A percentile compares a stretch with the other conserved stretches of the same genome.
Conservation (phyloP, 345 rosid genomes). For the Citrus australasica region DNA sequence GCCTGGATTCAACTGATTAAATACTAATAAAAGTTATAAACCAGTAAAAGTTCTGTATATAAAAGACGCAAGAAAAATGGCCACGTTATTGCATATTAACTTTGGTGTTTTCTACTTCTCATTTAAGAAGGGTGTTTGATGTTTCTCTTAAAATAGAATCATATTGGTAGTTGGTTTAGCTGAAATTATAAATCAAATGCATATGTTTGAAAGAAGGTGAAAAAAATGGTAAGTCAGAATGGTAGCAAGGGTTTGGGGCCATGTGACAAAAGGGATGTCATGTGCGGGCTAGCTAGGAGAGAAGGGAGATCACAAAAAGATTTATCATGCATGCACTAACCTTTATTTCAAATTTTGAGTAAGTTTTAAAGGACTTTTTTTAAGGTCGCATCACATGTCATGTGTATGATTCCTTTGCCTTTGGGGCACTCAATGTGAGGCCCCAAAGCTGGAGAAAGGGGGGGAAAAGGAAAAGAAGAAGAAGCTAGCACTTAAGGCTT, state of each 20-base stretch:
- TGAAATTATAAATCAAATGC: not conserved
- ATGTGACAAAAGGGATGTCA: slow-evolving; percentile 24
- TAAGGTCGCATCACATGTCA: slow-evolving; percentile 32
- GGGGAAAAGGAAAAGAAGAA: not conserved
- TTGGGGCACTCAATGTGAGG: slow-evolving; percentile 34
- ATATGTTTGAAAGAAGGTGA: slow-evolving; percentile 6
- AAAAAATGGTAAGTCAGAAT: not conserved
- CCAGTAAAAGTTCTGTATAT: not conserved
- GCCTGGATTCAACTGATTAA: not conserved
- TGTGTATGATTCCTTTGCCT: slow-evolving; percentile 38
- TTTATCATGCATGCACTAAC: not conserved
- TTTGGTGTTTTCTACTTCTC: not conserved
- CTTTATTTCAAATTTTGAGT: slow-evolving; percentile 21
- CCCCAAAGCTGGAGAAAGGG: slow-evolving; percentile 16
- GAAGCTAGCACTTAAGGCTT: not conserved
- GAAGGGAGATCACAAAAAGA: slow-evolving; percentile 11
- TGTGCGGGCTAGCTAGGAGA: not conserved
- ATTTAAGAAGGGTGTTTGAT: not conserved
- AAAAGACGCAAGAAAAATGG: not conserved
- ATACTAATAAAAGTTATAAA: not conserved
- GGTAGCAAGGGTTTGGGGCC: slow-evolving; percentile 22
- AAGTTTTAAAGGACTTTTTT: slow-evolving; percentile 18
- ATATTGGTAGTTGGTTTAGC: not conserved
- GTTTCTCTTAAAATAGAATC: slow-evolving; percentile 12
- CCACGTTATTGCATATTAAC: not conserved